phyloP scores from a whole-genome alignment of 2,329 filamentous ascomycete genomes.

The Fusarium albosuccineum region DNA sequence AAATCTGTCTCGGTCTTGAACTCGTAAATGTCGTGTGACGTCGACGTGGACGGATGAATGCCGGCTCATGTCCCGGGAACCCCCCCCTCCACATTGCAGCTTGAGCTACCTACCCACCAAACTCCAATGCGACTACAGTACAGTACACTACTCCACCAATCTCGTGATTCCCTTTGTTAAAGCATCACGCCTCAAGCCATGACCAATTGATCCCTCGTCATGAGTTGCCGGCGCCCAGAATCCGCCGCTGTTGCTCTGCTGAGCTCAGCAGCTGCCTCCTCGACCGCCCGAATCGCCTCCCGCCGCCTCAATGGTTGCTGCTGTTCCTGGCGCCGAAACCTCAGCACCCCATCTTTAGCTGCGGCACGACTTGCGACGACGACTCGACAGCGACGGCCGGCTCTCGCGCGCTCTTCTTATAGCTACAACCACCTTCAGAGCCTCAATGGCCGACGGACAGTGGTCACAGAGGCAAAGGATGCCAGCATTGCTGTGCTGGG shows the following conservation, averaged over 20 bases:
- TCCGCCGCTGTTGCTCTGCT: conserved; percentile 46
- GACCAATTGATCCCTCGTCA: conserved; percentile 48
- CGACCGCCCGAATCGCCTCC: conserved; percentile 16
- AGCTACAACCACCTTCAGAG: conserved; percentile 5
- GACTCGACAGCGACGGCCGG: conserved; percentile 23
- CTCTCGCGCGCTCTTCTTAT: conserved; percentile 3
- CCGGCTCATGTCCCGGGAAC: conserved; percentile 32
- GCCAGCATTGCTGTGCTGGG: conserved; percentile 76
- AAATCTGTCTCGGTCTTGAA: too few species aligned
- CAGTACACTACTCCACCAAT: conserved; percentile 33
- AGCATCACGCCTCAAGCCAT: conserved; percentile 35
- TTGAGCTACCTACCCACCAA: conserved; percentile 3
- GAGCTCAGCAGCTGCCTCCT: conserved; percentile 34
- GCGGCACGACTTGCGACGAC: not conserved
- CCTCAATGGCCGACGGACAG: conserved; percentile 25
- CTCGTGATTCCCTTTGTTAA: not conserved
- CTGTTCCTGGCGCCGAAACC: conserved; percentile 13
- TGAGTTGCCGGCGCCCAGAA: conserved; percentile 48
- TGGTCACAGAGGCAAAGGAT: conserved; percentile 38
- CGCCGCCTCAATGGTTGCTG: conserved; percentile 36
- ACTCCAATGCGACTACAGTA: not conserved
- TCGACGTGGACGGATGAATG: conserved; percentile 39
- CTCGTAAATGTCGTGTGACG: not conserved
- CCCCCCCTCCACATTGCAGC: not conserved
- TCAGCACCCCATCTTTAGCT: too few species aligned